Percentiles rank a stretch among this genome's conserved stretches.
phyloP scores from a whole-genome alignment of 495 filamentous ascomycete genomes.

The Hypomontagnella monticulosa region DNA sequence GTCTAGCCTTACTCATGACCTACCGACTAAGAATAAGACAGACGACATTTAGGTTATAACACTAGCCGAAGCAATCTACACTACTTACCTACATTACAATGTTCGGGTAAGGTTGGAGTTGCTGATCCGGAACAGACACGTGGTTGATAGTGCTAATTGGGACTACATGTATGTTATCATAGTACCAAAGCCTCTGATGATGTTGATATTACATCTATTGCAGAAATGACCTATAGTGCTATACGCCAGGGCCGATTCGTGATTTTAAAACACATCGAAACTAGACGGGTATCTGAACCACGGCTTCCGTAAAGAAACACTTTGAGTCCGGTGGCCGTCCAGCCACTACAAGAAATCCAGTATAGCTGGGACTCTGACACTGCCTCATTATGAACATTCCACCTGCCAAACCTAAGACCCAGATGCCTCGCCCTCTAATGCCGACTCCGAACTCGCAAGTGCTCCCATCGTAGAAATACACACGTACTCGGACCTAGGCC shows the following conservation, averaged over 20 bases:
- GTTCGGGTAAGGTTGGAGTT: no score
- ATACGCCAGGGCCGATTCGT: constrained; percentile 1
- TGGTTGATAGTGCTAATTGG: no score
- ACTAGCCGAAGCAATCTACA: no score
- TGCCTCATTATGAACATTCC: constrained; percentile 4
- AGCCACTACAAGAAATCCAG: constrained; percentile 2
- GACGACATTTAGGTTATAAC: no score
- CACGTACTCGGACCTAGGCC: constrained; percentile 14
- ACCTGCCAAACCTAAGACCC: constrained; percentile 18
- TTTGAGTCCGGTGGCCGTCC: constrained; percentile 2
- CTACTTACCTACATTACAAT: no score
- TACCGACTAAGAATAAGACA: no score
- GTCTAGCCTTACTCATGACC: no score
- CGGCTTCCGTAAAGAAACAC: background rate
- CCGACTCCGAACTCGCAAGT: constrained; percentile 32
- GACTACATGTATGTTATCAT: constrained; percentile 1
- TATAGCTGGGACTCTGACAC: background rate
- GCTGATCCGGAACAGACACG: no score
- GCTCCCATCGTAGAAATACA: constrained; percentile 33
- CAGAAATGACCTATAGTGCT: constrained; percentile 18
- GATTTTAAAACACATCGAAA: background rate
- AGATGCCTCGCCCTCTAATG: constrained; percentile 28
- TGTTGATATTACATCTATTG: constrained; percentile 35
- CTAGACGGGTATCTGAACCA: constrained; percentile 3
- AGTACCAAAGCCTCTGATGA: constrained; percentile 25